Base-by-base conservation (phyloP, 2,329 filamentous ascomycete genomes). In the Fusarium sp. region DNA sequence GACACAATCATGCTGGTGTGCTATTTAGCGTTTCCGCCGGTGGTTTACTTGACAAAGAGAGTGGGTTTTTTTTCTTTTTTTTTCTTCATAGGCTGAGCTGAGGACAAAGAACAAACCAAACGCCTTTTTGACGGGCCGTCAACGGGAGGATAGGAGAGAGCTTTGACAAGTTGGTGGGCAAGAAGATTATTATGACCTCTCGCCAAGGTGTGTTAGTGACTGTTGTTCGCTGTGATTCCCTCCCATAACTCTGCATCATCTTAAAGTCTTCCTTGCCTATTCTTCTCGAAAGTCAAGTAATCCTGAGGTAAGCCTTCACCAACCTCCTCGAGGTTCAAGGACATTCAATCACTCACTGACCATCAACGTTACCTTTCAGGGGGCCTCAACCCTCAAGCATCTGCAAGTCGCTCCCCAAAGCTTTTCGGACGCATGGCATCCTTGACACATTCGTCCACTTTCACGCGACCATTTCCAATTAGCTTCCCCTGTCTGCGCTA, bases 371-470 rank as follows among this genome's bases (percentile, higher is more conserved):
- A 45, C 63, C 37, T 42, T 67, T 55, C 71, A 55, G 71, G 58
- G 64, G 68, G 63, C 57, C 65, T 52, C 64, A 68, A 41, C 48
- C 48, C 56, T 32, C 38, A 42, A 46, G 27, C 52, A 55, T 55
- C 68, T 68, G 64, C 57, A 50, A 42, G 52, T 45, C 50, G 46
- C 68, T 57, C 30, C 61, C 44, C 57, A 56, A 50, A 71, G 53
- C 30, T 35, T 49, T 71, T 71, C 52, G 35, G 63, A 71, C 68
- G 59, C 69, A 71, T 71, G 69, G 69, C 69, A 71, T 60, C 69
- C 69, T 58, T 70, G 60, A 53, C 65, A 67, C 20, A 42, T 23
- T 23, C 20, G 44, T 53, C 57, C 48, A 49, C 50, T 50, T 46
- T 60, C 56, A 60, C 30, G 38, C 57, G 45, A 52, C 45, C 50